Evolutionary conservation across 1,284 basidiomycete species (phyloP).

Genomic region (Somion occarium): DNA sequence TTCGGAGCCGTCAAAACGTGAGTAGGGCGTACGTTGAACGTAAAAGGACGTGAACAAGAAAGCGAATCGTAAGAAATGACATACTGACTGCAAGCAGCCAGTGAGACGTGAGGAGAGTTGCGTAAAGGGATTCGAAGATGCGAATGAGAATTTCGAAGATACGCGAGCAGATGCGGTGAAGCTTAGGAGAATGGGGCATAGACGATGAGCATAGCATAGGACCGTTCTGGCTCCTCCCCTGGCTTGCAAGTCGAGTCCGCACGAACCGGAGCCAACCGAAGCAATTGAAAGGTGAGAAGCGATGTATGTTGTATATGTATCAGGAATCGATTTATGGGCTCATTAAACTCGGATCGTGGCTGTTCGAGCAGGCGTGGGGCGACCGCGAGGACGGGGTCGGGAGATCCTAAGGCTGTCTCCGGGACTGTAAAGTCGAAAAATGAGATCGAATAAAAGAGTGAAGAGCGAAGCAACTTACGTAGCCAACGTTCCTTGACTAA

Average conservation of each 20-base stretch:
- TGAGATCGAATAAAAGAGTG: not conserved
- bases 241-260: not conserved
- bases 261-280: not conserved
- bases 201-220: slow-evolving; percentile 8
- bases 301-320: slow-evolving; percentile 4
- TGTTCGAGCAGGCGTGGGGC: slow-evolving; percentile 41
- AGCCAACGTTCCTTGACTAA: slow-evolving; percentile 36
- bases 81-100: slow-evolving; percentile 8
- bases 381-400: slow-evolving; percentile 59
- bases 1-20: slow-evolving; percentile 12
- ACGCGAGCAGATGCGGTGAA: slow-evolving; percentile 3
- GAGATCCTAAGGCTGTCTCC: slow-evolving; percentile 58
- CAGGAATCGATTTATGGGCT: slow-evolving; percentile 1
- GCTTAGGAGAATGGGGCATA: slow-evolving; percentile 8
- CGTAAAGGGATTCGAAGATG: too few relatives aligned
- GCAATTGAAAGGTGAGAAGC: slow-evolving; percentile 9
- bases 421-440: slow-evolving; percentile 35
- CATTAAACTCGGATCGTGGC: slow-evolving; percentile 18
- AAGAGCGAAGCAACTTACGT: slow-evolving; percentile 42
- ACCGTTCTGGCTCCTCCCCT: slow-evolving; percentile 6
- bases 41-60: slow-evolving; percentile 9
- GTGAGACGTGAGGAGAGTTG: slow-evolving; percentile 1
- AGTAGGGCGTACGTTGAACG: slow-evolving; percentile 8
- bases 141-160: not conserved
- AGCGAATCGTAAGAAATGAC: not conserved